A percentile compares a stretch with the other conserved stretches of the same genome.
Conservation (phyloP, 768 basidiomycete species). For the Phlegmacium glaucopus region DNA sequence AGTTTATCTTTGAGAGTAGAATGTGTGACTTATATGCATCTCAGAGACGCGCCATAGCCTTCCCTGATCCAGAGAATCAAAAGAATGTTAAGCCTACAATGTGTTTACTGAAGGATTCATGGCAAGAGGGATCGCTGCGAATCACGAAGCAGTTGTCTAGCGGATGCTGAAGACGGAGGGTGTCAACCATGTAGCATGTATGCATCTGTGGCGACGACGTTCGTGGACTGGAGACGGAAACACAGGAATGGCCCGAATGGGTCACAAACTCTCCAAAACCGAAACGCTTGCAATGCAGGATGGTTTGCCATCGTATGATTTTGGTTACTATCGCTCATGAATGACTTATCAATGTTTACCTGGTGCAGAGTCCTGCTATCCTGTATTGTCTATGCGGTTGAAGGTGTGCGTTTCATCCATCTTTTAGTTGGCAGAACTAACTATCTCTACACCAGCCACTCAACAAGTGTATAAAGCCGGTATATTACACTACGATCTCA, state of each 20-base stretch:
- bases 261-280: not conserved
- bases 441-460: too few relatives aligned
- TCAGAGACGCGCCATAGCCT: too few relatives aligned
- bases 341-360: not conserved
- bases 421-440: too few relatives aligned
- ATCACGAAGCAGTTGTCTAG: not conserved
- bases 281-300: too few relatives aligned
- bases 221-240: not conserved
- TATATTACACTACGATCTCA: not conserved
- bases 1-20: too few relatives aligned
- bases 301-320: not conserved
- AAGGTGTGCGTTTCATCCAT: too few relatives aligned
- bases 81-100: too few relatives aligned
- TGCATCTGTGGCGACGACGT: not conserved
- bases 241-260: not conserved
- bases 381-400: not conserved
- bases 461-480: too few relatives aligned
- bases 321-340: not conserved
- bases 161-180: not conserved
- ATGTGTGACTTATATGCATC: too few relatives aligned
- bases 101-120: not conserved
- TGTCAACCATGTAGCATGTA: not conserved
- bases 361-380: not conserved
- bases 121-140: not conserved
- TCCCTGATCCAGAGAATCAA: too few relatives aligned